Evolutionary conservation across 495 filamentous ascomycete species (phyloP).

Genomic region (Xylaria castorea): DNA sequence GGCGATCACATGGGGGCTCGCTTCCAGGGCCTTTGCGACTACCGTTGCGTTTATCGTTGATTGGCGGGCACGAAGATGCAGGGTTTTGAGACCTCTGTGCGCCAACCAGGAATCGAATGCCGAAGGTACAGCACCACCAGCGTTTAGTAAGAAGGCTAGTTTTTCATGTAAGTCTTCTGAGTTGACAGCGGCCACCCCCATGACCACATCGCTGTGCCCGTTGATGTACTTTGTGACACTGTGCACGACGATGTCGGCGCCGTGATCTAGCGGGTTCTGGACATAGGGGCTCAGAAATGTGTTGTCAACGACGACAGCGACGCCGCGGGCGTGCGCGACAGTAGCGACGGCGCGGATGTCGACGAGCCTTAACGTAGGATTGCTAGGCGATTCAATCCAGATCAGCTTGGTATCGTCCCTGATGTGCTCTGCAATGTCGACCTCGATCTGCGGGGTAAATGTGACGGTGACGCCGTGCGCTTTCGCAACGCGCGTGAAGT

Average conservation of each 20-base stretch:
- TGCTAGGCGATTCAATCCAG: slow-evolving; percentile 96
- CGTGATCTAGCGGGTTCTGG: slow-evolving; percentile 93
- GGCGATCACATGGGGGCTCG: slow-evolving; percentile 77
- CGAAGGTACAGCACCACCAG: slow-evolving; percentile 92
- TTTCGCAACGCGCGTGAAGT: slow-evolving; percentile 97
- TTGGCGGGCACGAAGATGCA: slow-evolving; percentile 89
- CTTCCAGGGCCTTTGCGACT: slow-evolving; percentile 77
- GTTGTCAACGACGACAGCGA: slow-evolving; percentile 97
- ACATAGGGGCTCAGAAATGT: slow-evolving; percentile 96
- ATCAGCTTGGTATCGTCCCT: slow-evolving; percentile 89
- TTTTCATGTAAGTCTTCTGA: slow-evolving; percentile 75
- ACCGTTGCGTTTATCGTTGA: slow-evolving; percentile 80
- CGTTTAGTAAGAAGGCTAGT: slow-evolving; percentile 93
- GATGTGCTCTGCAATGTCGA: slow-evolving; percentile 83
- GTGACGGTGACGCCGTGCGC: slow-evolving; percentile 95
- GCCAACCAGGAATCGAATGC: slow-evolving; percentile 98
- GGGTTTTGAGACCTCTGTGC: slow-evolving; percentile 96
- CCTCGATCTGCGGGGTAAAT: slow-evolving; percentile 89
- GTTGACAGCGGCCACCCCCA: slow-evolving; percentile 98
- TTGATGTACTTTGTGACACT: slow-evolving; percentile 99
- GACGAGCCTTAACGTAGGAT: slow-evolving; percentile 89
- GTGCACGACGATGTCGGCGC: slow-evolving; percentile 98
- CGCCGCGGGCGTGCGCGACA: slow-evolving; percentile 84
- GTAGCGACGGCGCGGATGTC: slow-evolving; percentile 86
- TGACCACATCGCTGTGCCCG: slow-evolving; percentile 95